These are phyloP conservation scores for Croton setiger DNA, from an alignment of 441 rosid species.

Conservation along the genomic window DNA sequence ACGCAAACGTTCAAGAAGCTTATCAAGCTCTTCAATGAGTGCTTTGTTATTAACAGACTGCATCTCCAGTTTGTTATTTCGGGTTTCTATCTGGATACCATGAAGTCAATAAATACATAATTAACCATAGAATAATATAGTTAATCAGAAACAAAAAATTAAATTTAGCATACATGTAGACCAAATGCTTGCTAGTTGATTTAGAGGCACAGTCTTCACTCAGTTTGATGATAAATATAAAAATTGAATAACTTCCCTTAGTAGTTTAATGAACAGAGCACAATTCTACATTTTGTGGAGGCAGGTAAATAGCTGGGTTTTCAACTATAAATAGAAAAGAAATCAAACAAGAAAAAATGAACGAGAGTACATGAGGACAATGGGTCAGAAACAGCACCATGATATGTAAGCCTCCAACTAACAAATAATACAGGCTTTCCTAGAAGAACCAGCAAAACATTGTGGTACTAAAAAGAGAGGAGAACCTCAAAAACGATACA, in stretches of 20 bases:
- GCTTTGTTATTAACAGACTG: slow-evolving; percentile 91
- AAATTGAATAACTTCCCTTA: not conserved
- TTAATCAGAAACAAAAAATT: not conserved
- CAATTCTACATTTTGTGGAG: not conserved
- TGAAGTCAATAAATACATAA: slow-evolving; percentile 15
- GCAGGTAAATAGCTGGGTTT: not conserved
- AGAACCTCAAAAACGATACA: slow-evolving; percentile 12
- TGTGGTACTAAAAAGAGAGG: slow-evolving; percentile 7
- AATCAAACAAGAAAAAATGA: not conserved
- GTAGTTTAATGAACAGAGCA: not conserved
- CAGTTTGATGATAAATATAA: not conserved
- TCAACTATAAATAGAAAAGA: not conserved
- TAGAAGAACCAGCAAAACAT: not conserved
- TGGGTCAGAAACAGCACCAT: not conserved
- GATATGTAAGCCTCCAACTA: not conserved
- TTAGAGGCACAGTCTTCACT: not conserved
- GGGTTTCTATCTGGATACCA: slow-evolving; percentile 84
- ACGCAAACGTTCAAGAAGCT: slow-evolving; percentile 75
- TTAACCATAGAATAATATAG: slow-evolving; percentile 13
- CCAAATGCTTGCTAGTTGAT: not conserved
- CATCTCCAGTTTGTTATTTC: slow-evolving; percentile 97
- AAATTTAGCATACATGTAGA: slow-evolving; percentile 6
- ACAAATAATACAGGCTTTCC: not conserved
- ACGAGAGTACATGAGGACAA: not conserved
- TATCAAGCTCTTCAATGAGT: slow-evolving; percentile 93